Evolutionary conservation across 352 stramenopile species (phyloP).

Genomic region (Phytophthora aleatoria): DNA sequence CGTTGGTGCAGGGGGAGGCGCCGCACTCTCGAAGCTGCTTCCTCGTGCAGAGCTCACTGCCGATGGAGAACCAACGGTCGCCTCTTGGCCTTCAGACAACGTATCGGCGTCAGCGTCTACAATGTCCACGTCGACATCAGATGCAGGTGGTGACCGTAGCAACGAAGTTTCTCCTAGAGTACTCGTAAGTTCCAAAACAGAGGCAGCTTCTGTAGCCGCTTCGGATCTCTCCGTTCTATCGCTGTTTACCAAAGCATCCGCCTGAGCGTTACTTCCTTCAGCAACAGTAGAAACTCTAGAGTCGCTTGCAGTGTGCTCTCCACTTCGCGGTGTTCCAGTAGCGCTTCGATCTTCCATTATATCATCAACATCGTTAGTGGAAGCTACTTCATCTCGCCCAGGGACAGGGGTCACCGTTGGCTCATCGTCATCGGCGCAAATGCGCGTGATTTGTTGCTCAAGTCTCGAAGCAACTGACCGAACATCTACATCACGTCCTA

Average conservation of each 20-base stretch:
- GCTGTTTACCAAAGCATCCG: conserved; percentile 8
- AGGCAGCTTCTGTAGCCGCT: conserved; percentile 61
- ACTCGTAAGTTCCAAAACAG: conserved; percentile 82
- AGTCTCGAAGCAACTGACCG: conserved; percentile 75
- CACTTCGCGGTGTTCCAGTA: conserved; percentile 32
- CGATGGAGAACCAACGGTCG: conserved; percentile 1
- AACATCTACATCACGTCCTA: conserved; percentile 54
- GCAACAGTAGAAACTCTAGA: conserved; percentile 15
- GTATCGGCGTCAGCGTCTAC: conserved; percentile 44
- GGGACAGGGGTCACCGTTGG: conserved; percentile 4
- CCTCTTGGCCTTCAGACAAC: conserved; percentile 32
- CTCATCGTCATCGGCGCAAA: conserved; percentile 49
- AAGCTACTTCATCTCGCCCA: conserved; percentile 13
- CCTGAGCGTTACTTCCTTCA: conserved; percentile 7
- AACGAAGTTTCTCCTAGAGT: conserved; percentile 84
- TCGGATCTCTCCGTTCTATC: conserved; percentile 23
- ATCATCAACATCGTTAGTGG: conserved; percentile 27
- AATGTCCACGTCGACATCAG: conserved; percentile 54
- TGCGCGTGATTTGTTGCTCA: conserved; percentile 69
- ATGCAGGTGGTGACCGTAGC: conserved; percentile 70
- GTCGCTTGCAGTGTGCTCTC: conserved; percentile 44
- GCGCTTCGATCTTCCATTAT: conserved; percentile 27
- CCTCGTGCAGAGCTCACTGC: conserved; percentile 9
- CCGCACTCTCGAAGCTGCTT: conserved; percentile 11
- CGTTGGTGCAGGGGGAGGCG: conserved; percentile 42